phyloP scores from a whole-genome alignment of 129 eudicot genomes.

The Solidago caesia region DNA sequence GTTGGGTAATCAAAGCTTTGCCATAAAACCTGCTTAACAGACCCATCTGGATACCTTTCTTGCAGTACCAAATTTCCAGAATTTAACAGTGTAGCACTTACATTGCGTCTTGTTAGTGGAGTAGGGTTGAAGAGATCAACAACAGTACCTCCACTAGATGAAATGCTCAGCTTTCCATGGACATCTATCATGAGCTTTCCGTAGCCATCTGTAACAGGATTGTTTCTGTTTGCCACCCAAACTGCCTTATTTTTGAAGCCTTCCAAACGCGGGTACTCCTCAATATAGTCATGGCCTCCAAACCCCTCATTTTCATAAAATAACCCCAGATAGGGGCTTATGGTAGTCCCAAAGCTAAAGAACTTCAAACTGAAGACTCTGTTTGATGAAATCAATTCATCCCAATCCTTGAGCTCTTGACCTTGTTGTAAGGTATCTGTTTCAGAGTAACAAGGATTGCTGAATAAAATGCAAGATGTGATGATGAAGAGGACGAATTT shows the following conservation, averaged over 20 bases:
- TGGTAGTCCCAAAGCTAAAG: constrained; percentile 39
- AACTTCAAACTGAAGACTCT: constrained; percentile 35
- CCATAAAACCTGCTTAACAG: constrained; percentile 36
- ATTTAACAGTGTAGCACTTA: constrained; percentile 32
- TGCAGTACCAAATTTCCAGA: constrained; percentile 38
- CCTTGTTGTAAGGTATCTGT: constrained; percentile 38
- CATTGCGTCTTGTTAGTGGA: constrained; percentile 5
- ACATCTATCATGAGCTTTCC: constrained; percentile 34
- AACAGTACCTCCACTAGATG: constrained; percentile 7
- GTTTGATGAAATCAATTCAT: constrained; percentile 35
- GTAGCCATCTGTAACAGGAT: constrained; percentile 28
- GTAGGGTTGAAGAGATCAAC: constrained; percentile 26
- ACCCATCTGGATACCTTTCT: constrained; percentile 28
- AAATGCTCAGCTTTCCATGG: constrained; percentile 29
- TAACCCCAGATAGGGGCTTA: constrained; percentile 35
- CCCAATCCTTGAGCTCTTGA: constrained; percentile 35
- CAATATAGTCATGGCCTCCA: too few species aligned
- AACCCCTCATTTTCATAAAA: constrained; percentile 28
- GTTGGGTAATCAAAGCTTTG: constrained; percentile 59
- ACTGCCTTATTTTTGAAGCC: constrained; percentile 10
- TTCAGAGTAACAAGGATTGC: constrained; percentile 23
- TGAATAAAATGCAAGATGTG: neutral
- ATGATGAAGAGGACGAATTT: neutral
- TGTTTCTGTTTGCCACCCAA: constrained; percentile 54
- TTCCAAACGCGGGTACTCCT: neutral